These are phyloP conservation scores for Candida tibetensis DNA, from an alignment of 805 yeast genomes.

Conservation along the genomic window DNA sequence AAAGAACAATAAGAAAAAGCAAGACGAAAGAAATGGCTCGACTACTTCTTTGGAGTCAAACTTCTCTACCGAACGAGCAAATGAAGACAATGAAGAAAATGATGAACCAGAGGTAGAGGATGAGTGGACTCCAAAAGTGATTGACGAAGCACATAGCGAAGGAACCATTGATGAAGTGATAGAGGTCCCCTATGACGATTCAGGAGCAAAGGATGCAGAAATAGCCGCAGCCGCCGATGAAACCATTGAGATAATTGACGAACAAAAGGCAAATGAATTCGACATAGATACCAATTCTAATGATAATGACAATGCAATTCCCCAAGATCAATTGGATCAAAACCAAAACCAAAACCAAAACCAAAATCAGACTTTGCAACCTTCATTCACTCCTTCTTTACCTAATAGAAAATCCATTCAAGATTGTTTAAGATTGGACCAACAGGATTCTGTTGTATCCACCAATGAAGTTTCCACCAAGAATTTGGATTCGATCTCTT, in stretches of 20 bases:
- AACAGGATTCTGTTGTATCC: slow-evolving; percentile 15
- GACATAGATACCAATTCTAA: not conserved
- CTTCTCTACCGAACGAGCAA: slow-evolving; percentile 1
- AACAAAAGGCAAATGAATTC: not conserved
- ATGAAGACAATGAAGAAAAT: slow-evolving; percentile 1
- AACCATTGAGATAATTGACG: not conserved
- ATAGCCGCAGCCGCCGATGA: slow-evolving; percentile 1
- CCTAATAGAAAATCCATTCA: slow-evolving; percentile 33
- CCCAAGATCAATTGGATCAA: not conserved
- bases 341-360: not conserved
- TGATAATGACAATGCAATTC: not conserved
- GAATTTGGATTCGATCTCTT: slow-evolving; percentile 14
- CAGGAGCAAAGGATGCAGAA: not conserved
- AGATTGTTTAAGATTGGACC: slow-evolving; percentile 22
- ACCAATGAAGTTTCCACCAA: slow-evolving; percentile 8
- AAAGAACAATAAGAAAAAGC: slow-evolving; percentile 5
- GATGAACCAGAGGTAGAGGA: not conserved
- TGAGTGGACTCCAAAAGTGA: no score
- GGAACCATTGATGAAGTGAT: slow-evolving; percentile 1
- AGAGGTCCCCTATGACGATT: not conserved
- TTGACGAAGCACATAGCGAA: not conserved
- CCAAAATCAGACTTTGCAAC: not conserved
- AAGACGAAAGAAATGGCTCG: slow-evolving; percentile 1
- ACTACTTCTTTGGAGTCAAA: slow-evolving; percentile 2
- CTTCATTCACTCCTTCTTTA: slow-evolving; percentile 23